Conservation (phyloP, 768 basidiomycete species). For the Trametes elegans region DNA sequence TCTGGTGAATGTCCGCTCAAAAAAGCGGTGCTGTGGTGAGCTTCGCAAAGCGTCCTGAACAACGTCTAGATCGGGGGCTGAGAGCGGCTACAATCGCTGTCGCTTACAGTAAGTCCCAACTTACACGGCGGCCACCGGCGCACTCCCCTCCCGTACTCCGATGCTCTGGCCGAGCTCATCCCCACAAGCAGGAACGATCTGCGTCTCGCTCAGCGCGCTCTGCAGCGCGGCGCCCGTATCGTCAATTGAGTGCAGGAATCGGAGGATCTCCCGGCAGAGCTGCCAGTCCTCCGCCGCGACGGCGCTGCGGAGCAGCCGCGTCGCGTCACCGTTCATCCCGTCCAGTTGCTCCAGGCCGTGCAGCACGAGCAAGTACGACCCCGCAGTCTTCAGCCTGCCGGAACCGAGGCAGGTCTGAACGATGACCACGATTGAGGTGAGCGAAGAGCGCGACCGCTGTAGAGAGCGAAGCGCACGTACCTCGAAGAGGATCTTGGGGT, state of each 20-base stretch:
- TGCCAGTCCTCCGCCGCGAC: constrained; percentile 82
- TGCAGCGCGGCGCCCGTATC: constrained; percentile 73
- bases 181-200: constrained; percentile 30
- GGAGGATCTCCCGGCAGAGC: constrained; percentile 85
- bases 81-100: too few relatives aligned
- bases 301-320: constrained; percentile 75
- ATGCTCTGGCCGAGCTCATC: constrained; percentile 2
- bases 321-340: constrained; percentile 73
- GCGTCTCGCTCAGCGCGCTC: constrained; percentile 56
- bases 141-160: constrained; percentile 9
- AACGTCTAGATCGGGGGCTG: too few relatives aligned
- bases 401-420: constrained; percentile 69
- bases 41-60: too few relatives aligned
- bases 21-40: too few relatives aligned
- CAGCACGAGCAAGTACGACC: constrained; percentile 89
- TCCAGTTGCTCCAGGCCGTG: constrained; percentile 92
- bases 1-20: too few relatives aligned
- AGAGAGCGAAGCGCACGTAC: constrained; percentile 40
- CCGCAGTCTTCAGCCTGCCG: constrained; percentile 80
- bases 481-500: constrained; percentile 89
- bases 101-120: too few relatives aligned
- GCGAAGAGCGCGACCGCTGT: neutral
- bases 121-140: constrained; percentile 1
- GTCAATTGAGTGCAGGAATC: constrained; percentile 92
- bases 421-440: neutral